Conservation (phyloP, 164 flowering plant genomes). For the Aristolochia californica region DNA sequence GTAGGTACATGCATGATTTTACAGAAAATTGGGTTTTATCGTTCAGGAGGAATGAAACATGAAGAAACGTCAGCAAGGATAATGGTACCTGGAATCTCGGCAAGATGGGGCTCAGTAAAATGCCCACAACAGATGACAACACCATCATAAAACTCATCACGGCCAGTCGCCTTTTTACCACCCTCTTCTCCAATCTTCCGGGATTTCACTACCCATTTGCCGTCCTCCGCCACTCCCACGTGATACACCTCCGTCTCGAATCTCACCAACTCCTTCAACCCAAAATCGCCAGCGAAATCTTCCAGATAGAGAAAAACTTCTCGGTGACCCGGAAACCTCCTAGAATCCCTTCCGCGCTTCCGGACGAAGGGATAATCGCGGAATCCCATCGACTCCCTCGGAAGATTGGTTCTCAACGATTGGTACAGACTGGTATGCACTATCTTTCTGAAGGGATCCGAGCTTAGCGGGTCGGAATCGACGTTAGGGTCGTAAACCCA, state of each 20-base stretch:
- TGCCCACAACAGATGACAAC: constrained; percentile 54
- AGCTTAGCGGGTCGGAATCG: constrained; percentile 64
- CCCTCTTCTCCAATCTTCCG: constrained; percentile 6
- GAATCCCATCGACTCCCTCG: constrained; percentile 73
- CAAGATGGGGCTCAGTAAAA: constrained; percentile 38
- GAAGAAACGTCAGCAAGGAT: background rate
- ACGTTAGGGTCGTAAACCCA: constrained; percentile 51
- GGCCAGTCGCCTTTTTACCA: constrained; percentile 7
- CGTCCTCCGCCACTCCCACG: constrained; percentile 34
- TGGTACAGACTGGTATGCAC: constrained; percentile 64
- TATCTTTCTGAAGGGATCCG: constrained; percentile 40
- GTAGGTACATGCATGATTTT: too few relatives aligned
- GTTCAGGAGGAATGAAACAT: background rate
- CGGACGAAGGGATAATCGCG: constrained; percentile 51
- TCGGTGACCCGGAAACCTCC: constrained; percentile 61
- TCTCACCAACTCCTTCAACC: constrained; percentile 40
- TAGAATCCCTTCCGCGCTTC: constrained; percentile 31
- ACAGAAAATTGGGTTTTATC: too few relatives aligned
- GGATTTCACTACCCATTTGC: constrained; percentile 52
- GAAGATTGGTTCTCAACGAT: constrained; percentile 80
- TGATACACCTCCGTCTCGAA: constrained; percentile 55
- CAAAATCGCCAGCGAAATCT: constrained; percentile 47
- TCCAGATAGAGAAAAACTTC: constrained; percentile 60
- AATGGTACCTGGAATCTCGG: constrained; percentile 42
- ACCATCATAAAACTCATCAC: constrained; percentile 40